Percentiles rank a stretch among this genome's conserved stretches.
Conservation (phyloP, 202 grass and related monocot species). For the Eragrostis tef region DNA sequence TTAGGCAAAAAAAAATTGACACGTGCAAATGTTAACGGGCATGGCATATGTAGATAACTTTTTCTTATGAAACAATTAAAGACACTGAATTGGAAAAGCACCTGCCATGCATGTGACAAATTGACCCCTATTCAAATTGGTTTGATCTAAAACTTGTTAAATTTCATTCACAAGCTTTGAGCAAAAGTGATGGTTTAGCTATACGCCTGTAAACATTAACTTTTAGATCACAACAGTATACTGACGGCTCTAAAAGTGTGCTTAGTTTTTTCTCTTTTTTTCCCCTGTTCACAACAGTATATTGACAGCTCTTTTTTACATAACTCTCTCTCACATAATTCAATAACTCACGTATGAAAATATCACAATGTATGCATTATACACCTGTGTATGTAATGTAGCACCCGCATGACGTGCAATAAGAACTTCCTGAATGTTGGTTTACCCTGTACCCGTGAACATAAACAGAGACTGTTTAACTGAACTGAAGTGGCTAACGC, state of each 20-base stretch:
- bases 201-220: too few relatives aligned
- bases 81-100: too few relatives aligned
- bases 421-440: background rate
- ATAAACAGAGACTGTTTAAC: background rate
- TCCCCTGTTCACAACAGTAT: background rate
- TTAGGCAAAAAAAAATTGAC: too few relatives aligned
- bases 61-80: too few relatives aligned
- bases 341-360: constrained; percentile 11
- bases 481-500: constrained; percentile 25
- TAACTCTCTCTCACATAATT: background rate
- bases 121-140: too few relatives aligned
- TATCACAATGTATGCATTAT: constrained; percentile 7
- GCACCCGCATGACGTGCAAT: background rate
- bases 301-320: background rate
- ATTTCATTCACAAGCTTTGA: too few relatives aligned
- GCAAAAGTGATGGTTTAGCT: too few relatives aligned
- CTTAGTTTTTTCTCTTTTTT: too few relatives aligned
- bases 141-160: too few relatives aligned
- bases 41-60: too few relatives aligned
- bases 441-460: constrained; percentile 11
- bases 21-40: too few relatives aligned
- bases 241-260: background rate
- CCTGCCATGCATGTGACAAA: too few relatives aligned
- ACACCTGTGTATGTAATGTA: background rate
- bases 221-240: background rate